Percentiles rank a stretch among this genome's conserved stretches.
Conservation (phyloP, 371 early-diverging fungal species). For the Zopfochytrium polystomum region DNA sequence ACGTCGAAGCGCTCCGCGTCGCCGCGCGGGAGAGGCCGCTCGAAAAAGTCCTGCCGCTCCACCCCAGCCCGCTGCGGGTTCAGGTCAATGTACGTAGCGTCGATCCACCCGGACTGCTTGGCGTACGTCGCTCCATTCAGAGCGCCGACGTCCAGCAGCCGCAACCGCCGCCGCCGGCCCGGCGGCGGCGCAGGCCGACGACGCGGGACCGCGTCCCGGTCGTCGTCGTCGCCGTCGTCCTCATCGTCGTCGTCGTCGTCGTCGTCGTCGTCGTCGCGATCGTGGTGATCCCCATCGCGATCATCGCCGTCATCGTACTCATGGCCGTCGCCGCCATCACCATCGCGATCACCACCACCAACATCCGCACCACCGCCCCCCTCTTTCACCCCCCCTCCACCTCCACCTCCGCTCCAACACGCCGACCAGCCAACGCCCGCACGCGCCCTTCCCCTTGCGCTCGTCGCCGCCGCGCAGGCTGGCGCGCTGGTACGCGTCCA, state of each 20-base stretch:
- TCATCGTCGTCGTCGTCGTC: too few relatives aligned
- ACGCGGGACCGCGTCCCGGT: conserved; percentile 1
- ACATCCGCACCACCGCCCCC: background rate
- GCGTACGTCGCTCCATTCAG: conserved; percentile 72
- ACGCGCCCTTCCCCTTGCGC: conserved; percentile 76
- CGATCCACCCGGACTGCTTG: conserved; percentile 61
- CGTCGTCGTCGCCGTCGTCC: too few relatives aligned
- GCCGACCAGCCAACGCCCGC: conserved; percentile 71
- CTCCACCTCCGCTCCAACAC: conserved; percentile 38
- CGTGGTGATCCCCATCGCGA: too few relatives aligned
- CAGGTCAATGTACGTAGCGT: conserved; percentile 75
- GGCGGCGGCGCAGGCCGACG: too few relatives aligned
- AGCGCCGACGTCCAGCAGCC: conserved; percentile 86
- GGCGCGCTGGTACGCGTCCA: conserved; percentile 85
- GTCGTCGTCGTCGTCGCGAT: too few relatives aligned
- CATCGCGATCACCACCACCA: too few relatives aligned
- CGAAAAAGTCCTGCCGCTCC: conserved; percentile 73
- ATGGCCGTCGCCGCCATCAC: too few relatives aligned
- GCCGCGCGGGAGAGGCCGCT: conserved; percentile 50
- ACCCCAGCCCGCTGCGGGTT: conserved; percentile 76
- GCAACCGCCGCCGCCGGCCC: conserved; percentile 11
- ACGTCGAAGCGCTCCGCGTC: conserved; percentile 60
- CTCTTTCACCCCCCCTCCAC: background rate
- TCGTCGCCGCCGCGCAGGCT: conserved; percentile 79
- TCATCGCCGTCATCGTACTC: too few relatives aligned